Base-by-base conservation (phyloP, 352 stramenopile genomes). In the Globisporangium okanoganense region DNA sequence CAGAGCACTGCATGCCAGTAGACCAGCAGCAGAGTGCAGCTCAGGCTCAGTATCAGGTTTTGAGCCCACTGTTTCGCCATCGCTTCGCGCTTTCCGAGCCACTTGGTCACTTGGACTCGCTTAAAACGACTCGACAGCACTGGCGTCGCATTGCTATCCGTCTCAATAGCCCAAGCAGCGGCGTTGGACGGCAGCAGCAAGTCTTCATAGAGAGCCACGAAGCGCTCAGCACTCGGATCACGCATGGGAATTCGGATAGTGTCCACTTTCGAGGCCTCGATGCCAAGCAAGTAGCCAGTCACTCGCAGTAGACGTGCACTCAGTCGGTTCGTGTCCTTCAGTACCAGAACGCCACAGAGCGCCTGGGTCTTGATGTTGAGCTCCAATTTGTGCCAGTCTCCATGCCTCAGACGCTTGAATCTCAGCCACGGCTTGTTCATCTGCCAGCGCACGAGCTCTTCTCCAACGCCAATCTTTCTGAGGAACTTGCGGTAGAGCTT, bases 341-440 rank as follows among this genome's bases (percentile, higher is more conserved):
- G 25, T 0, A 33, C 1, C 22, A 52, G 25, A 22, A 64, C 27
- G 1, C 9, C 44, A 10, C 10, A 44, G 3, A 66, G 33, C 13
- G 48, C 33, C 35, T 47, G 35, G 8, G 58, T 24, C 29, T 50
- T 61, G 33, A 33, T 3, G 33, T 24, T 31, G 18, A 61, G 24
- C 5, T 60, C 61, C 8, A 18, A 1, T 7, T 16, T 12, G 5
- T 13, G 16, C 60, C 60, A 66, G 12, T 22, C 25, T 22, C 36
- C 45, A 16, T 53, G 24, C 24, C 52, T 24, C 16, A 58, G 4
- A 2, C 61, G 61, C 48, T 58, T 33, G 61, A 62, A 67, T 2
- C 61, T 35, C 6, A 61, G 27, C 61, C 53, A 67, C 14, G 53
- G 61, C 9, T 58, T 56, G 33, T 62, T 24, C 61, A 67, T 62